Base-by-base conservation (phyloP, 1,284 basidiomycete genomes). In the Tilletia indica region DNA sequence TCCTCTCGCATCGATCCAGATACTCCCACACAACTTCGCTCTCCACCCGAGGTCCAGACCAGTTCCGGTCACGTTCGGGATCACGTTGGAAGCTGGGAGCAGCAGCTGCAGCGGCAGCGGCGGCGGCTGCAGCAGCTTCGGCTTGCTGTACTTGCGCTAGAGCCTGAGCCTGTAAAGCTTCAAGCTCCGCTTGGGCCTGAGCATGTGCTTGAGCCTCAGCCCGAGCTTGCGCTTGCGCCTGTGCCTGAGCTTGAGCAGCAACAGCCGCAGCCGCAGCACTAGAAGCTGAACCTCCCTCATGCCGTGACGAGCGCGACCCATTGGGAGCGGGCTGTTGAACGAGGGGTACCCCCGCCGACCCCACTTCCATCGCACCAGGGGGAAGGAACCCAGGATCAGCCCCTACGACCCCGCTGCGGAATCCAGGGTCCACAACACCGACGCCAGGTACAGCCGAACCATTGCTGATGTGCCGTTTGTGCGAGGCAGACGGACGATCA, bases 21-120 rank as follows among this genome's bases (percentile, higher is more conserved):
- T 80, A 80, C 64, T 80, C 74, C 81, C 82, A 83, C 1, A 84
- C 82, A 0, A 78, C 78, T 70, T 83, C 82, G 54, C 76, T 80
- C 63, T 83, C 81, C 21, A 84, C 82, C 2, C 81, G 72, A 1
- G 81, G 82, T 8, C 82, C 82, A 0, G 79, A 75, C 61, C 61
- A 64, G 21, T 73, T 69, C 4, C 77, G 73, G 67, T 78, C 77
- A 34, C 73, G 76, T 48, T 39, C 42, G 16, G 71, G 67, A 4
- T 64, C 45, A 66, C 71, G 48, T 31, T 68, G 70, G 39, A 12
- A 71, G 45, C 16, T 51, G 47, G 38, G 4, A 0, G 73, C 69
- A 19, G 75, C 74, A 4, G 71, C 75, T 2, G 74, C 69, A 6
- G 73, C 74, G 31, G 72, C 73, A 3, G 73, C 72, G 5, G 68